These are phyloP conservation scores for Vaccinium myrtillus DNA, from an alignment of 148 eudicot species.

Conservation along the genomic window DNA sequence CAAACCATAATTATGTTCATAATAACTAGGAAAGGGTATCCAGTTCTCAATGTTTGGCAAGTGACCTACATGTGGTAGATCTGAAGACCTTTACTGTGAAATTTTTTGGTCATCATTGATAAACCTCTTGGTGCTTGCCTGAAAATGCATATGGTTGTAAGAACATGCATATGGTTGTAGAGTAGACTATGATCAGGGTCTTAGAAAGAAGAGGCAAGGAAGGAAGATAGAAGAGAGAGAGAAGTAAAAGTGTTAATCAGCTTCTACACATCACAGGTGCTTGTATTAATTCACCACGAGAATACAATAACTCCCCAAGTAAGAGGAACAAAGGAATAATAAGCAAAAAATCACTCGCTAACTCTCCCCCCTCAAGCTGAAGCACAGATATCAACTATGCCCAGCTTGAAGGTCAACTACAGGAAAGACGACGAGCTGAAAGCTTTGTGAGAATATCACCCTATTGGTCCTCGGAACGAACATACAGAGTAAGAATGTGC, in stretches of 20 bases:
- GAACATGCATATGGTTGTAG: background rate
- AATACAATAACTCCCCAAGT: background rate
- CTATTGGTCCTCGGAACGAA: background rate
- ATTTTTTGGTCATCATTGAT: background rate
- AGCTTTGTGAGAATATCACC: background rate
- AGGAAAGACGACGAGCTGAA: background rate
- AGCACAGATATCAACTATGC: background rate
- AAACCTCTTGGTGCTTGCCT: slow-evolving; percentile 7
- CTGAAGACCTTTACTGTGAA: background rate
- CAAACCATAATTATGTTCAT: background rate
- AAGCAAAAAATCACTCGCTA: background rate
- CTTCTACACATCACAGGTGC: background rate
- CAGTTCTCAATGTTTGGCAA: background rate
- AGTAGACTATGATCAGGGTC: background rate
- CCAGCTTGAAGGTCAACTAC: background rate
- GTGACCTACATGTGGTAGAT: slow-evolving; percentile 6
- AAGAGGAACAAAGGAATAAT: background rate
- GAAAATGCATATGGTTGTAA: background rate
- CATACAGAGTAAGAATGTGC: background rate
- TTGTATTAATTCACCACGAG: background rate
- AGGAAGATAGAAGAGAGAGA: background rate
- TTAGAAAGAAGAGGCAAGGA: background rate
- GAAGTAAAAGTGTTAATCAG: background rate
- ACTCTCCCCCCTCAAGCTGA: background rate
- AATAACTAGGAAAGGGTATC: background rate